Evolutionary conservation across 805 yeast species (phyloP).

Genomic region (Candida gorgasii): DNA sequence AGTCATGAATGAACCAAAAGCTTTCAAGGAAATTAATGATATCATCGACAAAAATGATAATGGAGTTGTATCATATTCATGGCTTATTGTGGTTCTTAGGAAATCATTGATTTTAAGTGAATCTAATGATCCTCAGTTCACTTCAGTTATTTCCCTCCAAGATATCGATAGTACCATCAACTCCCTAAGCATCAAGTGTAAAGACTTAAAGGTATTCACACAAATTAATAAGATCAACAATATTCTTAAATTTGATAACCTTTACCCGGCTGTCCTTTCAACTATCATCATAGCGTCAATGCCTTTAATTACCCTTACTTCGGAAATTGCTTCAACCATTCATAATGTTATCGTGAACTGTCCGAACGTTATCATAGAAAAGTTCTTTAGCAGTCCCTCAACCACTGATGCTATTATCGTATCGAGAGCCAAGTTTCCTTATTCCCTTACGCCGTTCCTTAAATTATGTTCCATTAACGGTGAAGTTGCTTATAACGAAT

Average conservation of each 20-base stretch:
- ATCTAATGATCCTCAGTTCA: constrained; percentile 22
- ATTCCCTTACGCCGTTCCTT: constrained; percentile 58
- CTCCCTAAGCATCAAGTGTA: constrained; percentile 41
- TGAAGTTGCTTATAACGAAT: constrained; percentile 63
- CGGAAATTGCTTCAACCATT: constrained; percentile 44
- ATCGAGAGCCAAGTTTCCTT: constrained; percentile 75
- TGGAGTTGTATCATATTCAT: constrained; percentile 57
- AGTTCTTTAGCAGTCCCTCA: constrained; percentile 47
- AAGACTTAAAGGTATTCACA: constrained; percentile 44
- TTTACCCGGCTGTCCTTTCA: constrained; percentile 52
- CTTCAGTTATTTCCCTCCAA: constrained; percentile 18
- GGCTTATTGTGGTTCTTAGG: constrained; percentile 63
- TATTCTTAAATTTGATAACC: constrained; percentile 47
- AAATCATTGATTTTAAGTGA: constrained; percentile 49
- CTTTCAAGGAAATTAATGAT: constrained; percentile 42
- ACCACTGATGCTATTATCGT: constrained; percentile 49
- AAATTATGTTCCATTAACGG: constrained; percentile 63
- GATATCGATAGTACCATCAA: constrained; percentile 24
- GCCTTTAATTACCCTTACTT: constrained; percentile 51
- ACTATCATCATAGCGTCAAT: constrained; percentile 45
- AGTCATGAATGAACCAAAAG: constrained; percentile 28
- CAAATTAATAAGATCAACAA: constrained; percentile 43
- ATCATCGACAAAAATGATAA: constrained; percentile 35
- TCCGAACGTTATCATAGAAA: constrained; percentile 45
- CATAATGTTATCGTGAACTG: constrained; percentile 42